phyloP scores from a whole-genome alignment of 2,329 filamentous ascomycete species.

The Paracamarosporium sp. region DNA sequence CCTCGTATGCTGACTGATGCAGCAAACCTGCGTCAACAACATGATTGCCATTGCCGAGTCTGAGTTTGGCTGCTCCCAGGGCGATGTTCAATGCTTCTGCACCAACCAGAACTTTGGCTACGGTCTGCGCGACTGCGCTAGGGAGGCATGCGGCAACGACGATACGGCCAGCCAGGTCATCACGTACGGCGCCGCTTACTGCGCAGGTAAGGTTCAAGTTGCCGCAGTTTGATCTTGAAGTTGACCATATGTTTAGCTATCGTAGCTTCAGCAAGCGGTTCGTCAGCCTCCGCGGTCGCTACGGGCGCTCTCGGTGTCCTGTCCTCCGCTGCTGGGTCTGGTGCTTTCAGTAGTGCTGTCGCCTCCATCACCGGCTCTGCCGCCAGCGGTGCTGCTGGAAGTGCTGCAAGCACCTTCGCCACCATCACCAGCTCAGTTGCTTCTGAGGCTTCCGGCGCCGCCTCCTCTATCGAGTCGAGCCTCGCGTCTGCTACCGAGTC shows the following conservation, averaged over 20 bases:
- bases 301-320: constrained; percentile 29
- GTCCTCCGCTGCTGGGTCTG: constrained; percentile 27
- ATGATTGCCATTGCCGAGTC: constrained; percentile 51
- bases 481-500: neutral
- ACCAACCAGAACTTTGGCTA: constrained; percentile 52
- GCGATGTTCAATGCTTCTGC: constrained; percentile 54
- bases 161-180: constrained; percentile 37
- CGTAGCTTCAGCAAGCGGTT: constrained; percentile 12
- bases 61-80: constrained; percentile 48
- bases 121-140: constrained; percentile 57
- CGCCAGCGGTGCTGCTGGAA: constrained; percentile 5
- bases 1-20: constrained; percentile 2
- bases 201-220: constrained; percentile 30
- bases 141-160: constrained; percentile 44
- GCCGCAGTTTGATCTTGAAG: neutral
- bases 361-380: constrained; percentile 20
- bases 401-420: constrained; percentile 1
- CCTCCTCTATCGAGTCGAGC: neutral
- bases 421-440: constrained; percentile 7
- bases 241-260: constrained; percentile 13
- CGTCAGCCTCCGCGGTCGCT: constrained; percentile 15
- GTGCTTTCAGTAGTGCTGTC: constrained; percentile 12
- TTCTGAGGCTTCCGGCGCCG: constrained; percentile 4
- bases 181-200: constrained; percentile 41
- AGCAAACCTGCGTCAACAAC: constrained; percentile 54